Percentiles rank a stretch among this genome's conserved stretches.
phyloP scores from a whole-genome alignment of 2,329 filamentous ascomycete genomes.

The Nothophoma quercina region DNA sequence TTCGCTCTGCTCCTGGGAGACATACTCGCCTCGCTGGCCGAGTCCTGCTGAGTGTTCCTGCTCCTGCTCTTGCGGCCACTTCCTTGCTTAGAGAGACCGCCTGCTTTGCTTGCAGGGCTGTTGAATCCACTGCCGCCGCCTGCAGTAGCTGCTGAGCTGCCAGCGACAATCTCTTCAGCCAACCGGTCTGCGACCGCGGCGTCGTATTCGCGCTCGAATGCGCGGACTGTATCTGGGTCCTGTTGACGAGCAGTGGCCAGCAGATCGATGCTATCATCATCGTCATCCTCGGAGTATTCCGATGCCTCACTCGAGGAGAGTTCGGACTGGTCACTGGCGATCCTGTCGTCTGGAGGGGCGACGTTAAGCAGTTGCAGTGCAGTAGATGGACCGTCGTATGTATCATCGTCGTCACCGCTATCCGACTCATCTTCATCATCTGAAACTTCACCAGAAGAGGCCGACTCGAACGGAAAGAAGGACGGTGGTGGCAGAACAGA shows the following conservation, averaged over 20 bases:
- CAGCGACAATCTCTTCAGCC: slow-evolving; percentile 58
- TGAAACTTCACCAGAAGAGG: slow-evolving; percentile 44
- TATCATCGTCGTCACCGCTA: slow-evolving; percentile 37
- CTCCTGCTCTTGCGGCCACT: not conserved
- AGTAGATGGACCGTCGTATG: slow-evolving; percentile 27
- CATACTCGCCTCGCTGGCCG: slow-evolving; percentile 5
- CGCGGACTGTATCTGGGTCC: slow-evolving; percentile 52
- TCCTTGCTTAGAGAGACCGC: not conserved
- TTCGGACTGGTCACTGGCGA: slow-evolving; percentile 9
- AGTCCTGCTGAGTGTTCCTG: not conserved
- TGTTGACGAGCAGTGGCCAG: slow-evolving; percentile 54
- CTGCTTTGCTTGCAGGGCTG: slow-evolving; percentile 39
- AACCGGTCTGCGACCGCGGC: slow-evolving; percentile 56
- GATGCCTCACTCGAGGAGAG: slow-evolving; percentile 27
- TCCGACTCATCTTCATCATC: slow-evolving; percentile 49
- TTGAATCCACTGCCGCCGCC: slow-evolving; percentile 59
- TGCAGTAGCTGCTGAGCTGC: slow-evolving; percentile 58
- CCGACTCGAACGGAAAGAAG: slow-evolving; percentile 51
- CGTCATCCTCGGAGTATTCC: slow-evolving; percentile 40
- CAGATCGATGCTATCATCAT: slow-evolving; percentile 53
- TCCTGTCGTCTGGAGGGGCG: slow-evolving; percentile 9
- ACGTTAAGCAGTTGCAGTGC: slow-evolving; percentile 42
- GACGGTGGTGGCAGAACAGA: slow-evolving; percentile 56
- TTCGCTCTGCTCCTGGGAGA: slow-evolving; percentile 12
- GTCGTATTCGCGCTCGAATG: slow-evolving; percentile 57